phyloP scores from a whole-genome alignment of 2,329 filamentous ascomycete genomes.

The Fusarium graminum region DNA sequence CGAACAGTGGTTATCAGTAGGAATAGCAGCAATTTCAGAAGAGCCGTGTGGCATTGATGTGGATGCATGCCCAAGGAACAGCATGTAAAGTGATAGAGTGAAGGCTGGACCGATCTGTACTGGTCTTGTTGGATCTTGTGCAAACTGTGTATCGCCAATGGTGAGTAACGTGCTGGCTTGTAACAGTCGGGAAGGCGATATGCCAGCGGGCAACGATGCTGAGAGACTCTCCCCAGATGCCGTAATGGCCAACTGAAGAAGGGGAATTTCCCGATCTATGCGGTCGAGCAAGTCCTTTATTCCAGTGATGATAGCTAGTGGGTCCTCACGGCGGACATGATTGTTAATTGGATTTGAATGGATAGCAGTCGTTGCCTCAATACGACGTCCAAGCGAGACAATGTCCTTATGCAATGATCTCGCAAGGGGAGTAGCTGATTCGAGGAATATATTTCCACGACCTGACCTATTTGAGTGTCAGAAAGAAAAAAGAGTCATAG shows the following conservation, averaged over 20 bases:
- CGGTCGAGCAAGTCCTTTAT: constrained; percentile 80
- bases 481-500: constrained; percentile 18
- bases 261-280: constrained; percentile 91
- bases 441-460: constrained; percentile 72
- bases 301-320: constrained; percentile 77
- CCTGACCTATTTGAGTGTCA: constrained; percentile 57
- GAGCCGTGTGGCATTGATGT: constrained; percentile 23
- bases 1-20: constrained; percentile 1
- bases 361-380: constrained; percentile 76
- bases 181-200: constrained; percentile 89
- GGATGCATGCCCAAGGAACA: constrained; percentile 83
- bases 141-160: constrained; percentile 86
- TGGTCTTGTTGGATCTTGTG: constrained; percentile 69
- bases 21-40: constrained; percentile 4
- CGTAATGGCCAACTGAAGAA: constrained; percentile 93
- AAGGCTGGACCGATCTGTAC: constrained; percentile 91
- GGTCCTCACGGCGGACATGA: constrained; percentile 67
- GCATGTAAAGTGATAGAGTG: constrained; percentile 91
- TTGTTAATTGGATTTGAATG: constrained; percentile 64
- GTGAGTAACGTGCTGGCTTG: constrained; percentile 94
- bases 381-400: constrained; percentile 78
- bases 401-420: constrained; percentile 88
- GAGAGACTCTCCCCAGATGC: constrained; percentile 91
- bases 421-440: constrained; percentile 86
- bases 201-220: constrained; percentile 80